Evolutionary conservation across 768 basidiomycete genomes (phyloP).

Genomic region (Amanita molliuscula): DNA sequence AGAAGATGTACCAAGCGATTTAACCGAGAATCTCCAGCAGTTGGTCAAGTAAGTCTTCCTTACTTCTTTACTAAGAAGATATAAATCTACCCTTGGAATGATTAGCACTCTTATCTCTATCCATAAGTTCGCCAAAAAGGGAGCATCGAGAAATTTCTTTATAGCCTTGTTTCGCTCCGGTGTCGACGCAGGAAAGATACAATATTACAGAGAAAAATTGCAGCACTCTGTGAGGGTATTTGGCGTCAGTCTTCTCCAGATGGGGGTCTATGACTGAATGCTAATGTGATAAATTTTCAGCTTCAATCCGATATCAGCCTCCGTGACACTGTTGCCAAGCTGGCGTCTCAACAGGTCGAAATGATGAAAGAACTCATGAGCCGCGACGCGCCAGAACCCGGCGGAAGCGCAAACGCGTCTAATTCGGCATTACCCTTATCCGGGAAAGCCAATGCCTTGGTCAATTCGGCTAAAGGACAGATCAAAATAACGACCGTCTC

Average conservation of each 20-base stretch:
- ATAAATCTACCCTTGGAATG: neutral
- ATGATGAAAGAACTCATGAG: constrained; percentile 1
- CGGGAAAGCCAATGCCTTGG: neutral
- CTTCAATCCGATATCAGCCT: constrained; percentile 6
- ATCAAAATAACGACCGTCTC: neutral
- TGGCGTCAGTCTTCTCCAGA: constrained; percentile 2
- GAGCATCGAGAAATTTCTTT: neutral
- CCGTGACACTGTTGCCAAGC: constrained; percentile 1
- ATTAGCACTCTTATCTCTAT: neutral
- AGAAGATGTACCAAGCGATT: neutral
- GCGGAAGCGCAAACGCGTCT: neutral
- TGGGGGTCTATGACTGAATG: neutral
- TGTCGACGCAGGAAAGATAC: constrained; percentile 2
- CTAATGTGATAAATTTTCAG: neutral
- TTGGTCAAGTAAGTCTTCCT: constrained; percentile 2
- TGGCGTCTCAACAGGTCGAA: constrained; percentile 4
- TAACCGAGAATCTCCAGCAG: constrained; percentile 1
- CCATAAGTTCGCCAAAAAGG: constrained; percentile 2
- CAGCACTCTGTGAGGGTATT: constrained; percentile 2
- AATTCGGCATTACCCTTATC: neutral
- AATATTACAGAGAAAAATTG: constrained; percentile 3
- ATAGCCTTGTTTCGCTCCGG: neutral
- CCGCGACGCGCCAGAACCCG: neutral
- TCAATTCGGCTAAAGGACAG: neutral
- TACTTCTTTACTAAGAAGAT: neutral